phyloP scores from a whole-genome alignment of 2,329 filamentous ascomycete genomes.

The Exophiala sp. region DNA sequence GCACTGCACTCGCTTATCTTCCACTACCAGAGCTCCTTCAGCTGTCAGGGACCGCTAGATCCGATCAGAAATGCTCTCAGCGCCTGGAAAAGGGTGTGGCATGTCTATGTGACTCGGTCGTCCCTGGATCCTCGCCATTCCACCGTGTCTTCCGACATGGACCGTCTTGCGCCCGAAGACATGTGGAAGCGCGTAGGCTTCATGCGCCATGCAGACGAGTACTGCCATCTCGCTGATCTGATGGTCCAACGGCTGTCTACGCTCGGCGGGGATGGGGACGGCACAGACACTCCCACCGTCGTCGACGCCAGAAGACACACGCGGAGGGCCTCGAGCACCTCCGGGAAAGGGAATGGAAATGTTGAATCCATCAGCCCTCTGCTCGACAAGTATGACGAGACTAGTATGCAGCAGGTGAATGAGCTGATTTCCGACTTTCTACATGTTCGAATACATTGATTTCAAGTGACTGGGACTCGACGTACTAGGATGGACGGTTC shows the following conservation, averaged over 20 bases:
- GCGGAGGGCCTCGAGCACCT: not conserved
- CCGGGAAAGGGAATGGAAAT: not conserved
- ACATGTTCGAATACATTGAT: no score
- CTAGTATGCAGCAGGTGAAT: constrained; percentile 40
- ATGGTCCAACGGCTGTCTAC: constrained; percentile 30
- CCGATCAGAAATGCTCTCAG: not conserved
- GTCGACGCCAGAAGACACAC: constrained; percentile 20
- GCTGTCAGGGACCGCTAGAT: not conserved
- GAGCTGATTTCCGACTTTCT: not conserved
- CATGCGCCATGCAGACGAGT: constrained; percentile 33
- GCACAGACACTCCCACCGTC: no score
- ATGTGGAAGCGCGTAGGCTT: constrained; percentile 38
- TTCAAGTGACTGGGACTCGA: no score
- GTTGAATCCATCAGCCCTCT: constrained; percentile 30
- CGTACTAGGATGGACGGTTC: no score
- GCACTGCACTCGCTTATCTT: constrained; percentile 2
- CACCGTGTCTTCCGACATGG: no score
- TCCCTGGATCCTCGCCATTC: constrained; percentile 7
- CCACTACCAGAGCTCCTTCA: constrained; percentile 1
- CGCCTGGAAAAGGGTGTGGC: constrained; percentile 1
- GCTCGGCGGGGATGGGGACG: no score
- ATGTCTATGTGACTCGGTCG: constrained; percentile 14
- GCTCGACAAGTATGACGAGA: constrained; percentile 37
- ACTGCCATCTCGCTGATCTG: constrained; percentile 33
- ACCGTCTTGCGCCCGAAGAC: constrained; percentile 22